phyloP scores from a whole-genome alignment of 192 early-diverging fungal genomes.

The Rhizoclosmatium sp. region DNA sequence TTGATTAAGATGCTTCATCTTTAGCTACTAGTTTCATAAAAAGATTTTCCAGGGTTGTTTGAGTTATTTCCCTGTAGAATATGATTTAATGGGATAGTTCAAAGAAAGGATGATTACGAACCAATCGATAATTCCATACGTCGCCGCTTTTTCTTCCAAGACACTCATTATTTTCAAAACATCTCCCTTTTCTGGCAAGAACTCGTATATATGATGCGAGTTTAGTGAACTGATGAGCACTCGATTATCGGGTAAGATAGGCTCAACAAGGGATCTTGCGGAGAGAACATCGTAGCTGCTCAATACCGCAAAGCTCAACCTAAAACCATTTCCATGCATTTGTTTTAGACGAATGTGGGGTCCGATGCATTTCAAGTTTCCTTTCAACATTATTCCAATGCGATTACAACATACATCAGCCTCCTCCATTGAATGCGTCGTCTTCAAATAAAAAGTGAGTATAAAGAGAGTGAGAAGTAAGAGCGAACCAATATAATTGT shows the following conservation, averaged over 20 bases:
- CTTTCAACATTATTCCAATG: constrained; percentile 82
- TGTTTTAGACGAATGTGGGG: constrained; percentile 68
- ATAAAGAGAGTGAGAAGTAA: not conserved
- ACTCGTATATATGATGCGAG: constrained; percentile 75
- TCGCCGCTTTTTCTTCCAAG: constrained; percentile 12
- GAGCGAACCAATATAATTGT: constrained; percentile 64
- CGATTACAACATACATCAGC: constrained; percentile 75
- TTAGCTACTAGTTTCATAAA: constrained; percentile 29
- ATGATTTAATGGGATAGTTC: not conserved
- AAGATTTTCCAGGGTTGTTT: constrained; percentile 35
- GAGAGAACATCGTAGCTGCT: constrained; percentile 43
- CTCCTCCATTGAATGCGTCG: constrained; percentile 83
- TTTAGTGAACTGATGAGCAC: constrained; percentile 46
- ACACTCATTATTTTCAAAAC: constrained; percentile 54
- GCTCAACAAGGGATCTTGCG: constrained; percentile 56
- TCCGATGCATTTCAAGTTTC: constrained; percentile 72
- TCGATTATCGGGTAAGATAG: constrained; percentile 60
- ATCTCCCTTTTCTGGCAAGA: constrained; percentile 49
- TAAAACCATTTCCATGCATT: constrained; percentile 70
- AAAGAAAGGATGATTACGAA: not conserved
- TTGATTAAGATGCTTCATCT: not conserved
- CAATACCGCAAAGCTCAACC: constrained; percentile 56
- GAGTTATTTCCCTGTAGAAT: constrained; percentile 28
- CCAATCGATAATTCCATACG: constrained; percentile 32
- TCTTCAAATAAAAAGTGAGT: constrained; percentile 40